Percentiles rank a stretch among this genome's conserved stretches.
These are phyloP conservation scores for Ophiocordyceps sinensis DNA, from an alignment of 2,329 filamentous ascomycete genomes.

Conservation along the genomic window DNA sequence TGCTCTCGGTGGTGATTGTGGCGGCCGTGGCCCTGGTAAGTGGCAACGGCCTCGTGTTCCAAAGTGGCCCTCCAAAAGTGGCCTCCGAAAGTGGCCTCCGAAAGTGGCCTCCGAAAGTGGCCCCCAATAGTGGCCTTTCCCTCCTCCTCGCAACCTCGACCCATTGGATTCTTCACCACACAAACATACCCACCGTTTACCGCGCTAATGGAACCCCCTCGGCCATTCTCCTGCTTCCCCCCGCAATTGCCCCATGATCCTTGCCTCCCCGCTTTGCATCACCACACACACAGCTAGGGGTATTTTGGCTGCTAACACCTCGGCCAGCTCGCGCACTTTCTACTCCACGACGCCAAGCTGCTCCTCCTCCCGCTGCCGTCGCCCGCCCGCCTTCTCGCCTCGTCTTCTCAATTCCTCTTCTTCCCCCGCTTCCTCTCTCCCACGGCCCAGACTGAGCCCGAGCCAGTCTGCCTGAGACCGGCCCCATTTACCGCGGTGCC, in stretches of 20 bases:
- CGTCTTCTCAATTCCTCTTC: background rate
- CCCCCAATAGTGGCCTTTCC: background rate
- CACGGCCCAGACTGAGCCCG: conserved; percentile 20
- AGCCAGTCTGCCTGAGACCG: conserved; percentile 39
- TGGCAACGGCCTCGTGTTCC: background rate
- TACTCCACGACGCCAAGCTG: conserved; percentile 34
- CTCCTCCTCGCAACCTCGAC: background rate
- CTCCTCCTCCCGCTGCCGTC: conserved; percentile 13
- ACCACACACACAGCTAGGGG: too few species aligned
- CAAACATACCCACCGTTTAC: background rate
- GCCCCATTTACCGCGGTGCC: conserved; percentile 37
- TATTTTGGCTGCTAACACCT: conserved; percentile 3
- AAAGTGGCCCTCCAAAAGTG: background rate
- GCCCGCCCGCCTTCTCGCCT: conserved; percentile 5
- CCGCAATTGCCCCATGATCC: conserved; percentile 1
- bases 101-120: background rate
- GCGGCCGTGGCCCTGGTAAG: conserved; percentile 1
- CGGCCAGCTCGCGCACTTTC: conserved; percentile 34
- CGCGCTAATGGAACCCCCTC: background rate
- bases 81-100: background rate
- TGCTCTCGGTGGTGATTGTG: background rate
- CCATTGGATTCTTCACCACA: background rate
- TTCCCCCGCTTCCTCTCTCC: conserved; percentile 17
- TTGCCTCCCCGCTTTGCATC: conserved; percentile 2
- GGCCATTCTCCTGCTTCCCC: conserved; percentile 1